Base-by-base conservation (phyloP, 2,329 filamentous ascomycete species). In the Tolypocladium endophyticum region DNA sequence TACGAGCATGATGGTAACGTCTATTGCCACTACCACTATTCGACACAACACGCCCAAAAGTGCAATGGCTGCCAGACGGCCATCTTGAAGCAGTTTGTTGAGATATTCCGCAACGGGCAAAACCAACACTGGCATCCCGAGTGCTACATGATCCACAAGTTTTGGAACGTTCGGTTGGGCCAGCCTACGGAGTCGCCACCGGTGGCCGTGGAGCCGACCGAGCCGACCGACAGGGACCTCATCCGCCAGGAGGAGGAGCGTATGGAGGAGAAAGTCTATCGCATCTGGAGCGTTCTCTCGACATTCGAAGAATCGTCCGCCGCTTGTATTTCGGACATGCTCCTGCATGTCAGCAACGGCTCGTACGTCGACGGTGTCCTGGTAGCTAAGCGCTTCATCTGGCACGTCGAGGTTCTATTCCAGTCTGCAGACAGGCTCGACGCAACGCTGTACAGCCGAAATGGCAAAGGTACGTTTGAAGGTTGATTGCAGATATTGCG, bases 61-160 rank as follows among this genome's bases (percentile, higher is more conserved):
- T 99, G 94, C 73, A 96, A 96, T 72, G 94, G 94, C 64, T 99
- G 94, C 70, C 92, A 96, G 69, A 97, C 93, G 3, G 91, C 94
- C 58, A 99, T 99, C 64, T 80, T 99, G 52, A 99, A 99, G 77
- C 94, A 99, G 73, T 99, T 99, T 72, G 94, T 99, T 62, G 94
- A 99, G 74, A 97, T 99, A 62, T 99, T 92, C 75, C 88, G 94
- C 67, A 97, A 97, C 73, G 93, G 93, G 2, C 90, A 96, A 72
- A 97, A 97, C 71, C 94, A 99, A 70, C 94, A 99, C 72, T 99
- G 94, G 94, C 94, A 99, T 71, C 94, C 94, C 2, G 94, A 99
- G 75, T 99, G 94, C 74, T 99, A 99, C 75, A 99, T 99, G 94
- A 99, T 99, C 63, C 94, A 99, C 77, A 99, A 99, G 70, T 99